Evolutionary conservation across 768 basidiomycete species (phyloP), one percentile per base, ranked within the genome.

Genomic region (Terana coerulea): DNA sequence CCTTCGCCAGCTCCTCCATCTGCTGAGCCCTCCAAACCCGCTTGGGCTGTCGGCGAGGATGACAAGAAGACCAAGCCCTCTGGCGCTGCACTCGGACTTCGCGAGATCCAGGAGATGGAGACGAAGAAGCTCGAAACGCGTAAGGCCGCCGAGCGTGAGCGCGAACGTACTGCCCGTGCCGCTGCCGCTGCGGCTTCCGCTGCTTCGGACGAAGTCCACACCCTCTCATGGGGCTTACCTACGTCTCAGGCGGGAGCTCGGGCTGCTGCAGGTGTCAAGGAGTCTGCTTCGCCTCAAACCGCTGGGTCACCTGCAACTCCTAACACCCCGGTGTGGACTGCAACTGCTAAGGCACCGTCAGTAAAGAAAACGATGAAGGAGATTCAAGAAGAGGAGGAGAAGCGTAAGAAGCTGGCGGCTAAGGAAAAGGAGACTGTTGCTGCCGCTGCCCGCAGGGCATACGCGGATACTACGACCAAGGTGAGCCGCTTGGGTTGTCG

Each of bases 311-410:
- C 64, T 30, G 31, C 61, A 0, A 53, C 68, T 2, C 26, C 65
- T 2, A 49, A 61, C 10, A 39, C 67, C 0, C 53, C 64, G 2
- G 91, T 90, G 17, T 95, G 93, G 91, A 87, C 84, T 9, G 82
- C 76, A 59, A 70, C 78, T 14, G 70, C 69, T 22, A 84, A 83
- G 62, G 67, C 76, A 6, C 71, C 72, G 9, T 64, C 73, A 2
- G 65, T 77, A 6, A 95, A 92, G 75, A 97, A 93, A 76, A 90
- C 91, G 1, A 86, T 99, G 86, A 98, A 95, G 74, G 94, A 99
- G 73, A 99, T 99, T 34, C 91, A 95, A 64, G 95, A 98, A 68
- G 97, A 99, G 61, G 97, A 99, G 64, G 92, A 95, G 68, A 80
- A 74, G 56, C 79, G 87, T 55, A 94, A 92, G 75, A 88, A 84